Conservation (phyloP, 179 eudicot species). For the Silene coronaria region DNA sequence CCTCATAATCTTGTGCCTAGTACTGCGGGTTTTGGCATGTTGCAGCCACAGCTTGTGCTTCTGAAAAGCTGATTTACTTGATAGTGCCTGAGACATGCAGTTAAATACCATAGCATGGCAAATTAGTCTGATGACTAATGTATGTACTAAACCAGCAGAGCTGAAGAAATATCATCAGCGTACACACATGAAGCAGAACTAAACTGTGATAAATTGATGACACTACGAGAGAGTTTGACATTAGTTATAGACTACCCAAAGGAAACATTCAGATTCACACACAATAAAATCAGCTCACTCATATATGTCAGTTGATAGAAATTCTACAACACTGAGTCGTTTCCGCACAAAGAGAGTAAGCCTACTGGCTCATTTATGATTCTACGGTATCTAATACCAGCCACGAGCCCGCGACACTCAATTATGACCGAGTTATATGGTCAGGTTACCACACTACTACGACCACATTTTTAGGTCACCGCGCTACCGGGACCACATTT, state of each 20-base stretch:
- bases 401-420: background rate
- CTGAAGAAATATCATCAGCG: background rate
- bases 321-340: background rate
- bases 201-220: background rate
- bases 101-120: background rate
- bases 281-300: background rate
- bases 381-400: background rate
- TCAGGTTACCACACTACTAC: background rate
- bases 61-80: conserved; percentile 77
- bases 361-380: background rate
- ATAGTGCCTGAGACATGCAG: conserved; percentile 55
- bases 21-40: conserved; percentile 96
- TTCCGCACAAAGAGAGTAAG: background rate
- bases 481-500: background rate
- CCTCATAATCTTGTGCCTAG: conserved; percentile 87
- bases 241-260: background rate
- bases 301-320: background rate
- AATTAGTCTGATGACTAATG: conserved; percentile 1
- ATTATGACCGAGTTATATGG: background rate
- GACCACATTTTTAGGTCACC: background rate
- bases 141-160: background rate
- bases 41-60: conserved; percentile 85
- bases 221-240: background rate
- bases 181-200: background rate
- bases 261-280: background rate